phyloP scores from a whole-genome alignment of 768 basidiomycete species.

The Terana coerulea region DNA sequence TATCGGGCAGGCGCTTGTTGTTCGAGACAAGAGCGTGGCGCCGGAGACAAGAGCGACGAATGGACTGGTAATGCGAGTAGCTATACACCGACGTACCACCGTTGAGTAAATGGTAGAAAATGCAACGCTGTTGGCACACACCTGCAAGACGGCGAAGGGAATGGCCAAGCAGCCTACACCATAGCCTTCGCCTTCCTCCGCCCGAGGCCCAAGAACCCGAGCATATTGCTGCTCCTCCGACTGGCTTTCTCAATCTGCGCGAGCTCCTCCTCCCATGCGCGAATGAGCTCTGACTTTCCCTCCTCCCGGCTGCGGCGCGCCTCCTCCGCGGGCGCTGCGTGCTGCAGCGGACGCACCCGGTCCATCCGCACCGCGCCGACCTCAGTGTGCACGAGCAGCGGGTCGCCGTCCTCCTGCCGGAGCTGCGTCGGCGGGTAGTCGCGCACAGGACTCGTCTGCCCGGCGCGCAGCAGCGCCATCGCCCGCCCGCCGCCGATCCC shows the following conservation, averaged over 20 bases:
- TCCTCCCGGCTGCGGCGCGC: not conserved
- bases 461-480: not conserved
- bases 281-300: slow-evolving; percentile 21
- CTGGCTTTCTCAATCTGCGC: slow-evolving; percentile 65
- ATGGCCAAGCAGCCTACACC: not conserved
- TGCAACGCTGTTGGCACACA: not conserved
- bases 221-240: slow-evolving; percentile 16
- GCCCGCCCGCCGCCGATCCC: slow-evolving; percentile 1
- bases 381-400: not conserved
- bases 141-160: too few relatives aligned
- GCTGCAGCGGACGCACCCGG: slow-evolving; percentile 7
- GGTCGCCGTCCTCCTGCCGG: not conserved
- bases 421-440: not conserved
- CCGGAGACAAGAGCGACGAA: not conserved
- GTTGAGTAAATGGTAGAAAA: not conserved
- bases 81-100: not conserved
- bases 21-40: not conserved
- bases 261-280: slow-evolving; percentile 78
- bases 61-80: not conserved
- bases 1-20: too few relatives aligned
- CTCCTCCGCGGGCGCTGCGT: not conserved
- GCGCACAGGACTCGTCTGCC: not conserved
- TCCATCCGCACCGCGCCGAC: slow-evolving; percentile 10
- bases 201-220: not conserved
- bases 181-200: not conserved